Percentiles rank a stretch among this genome's conserved stretches.
Conservation (phyloP, 2,329 filamentous ascomycete genomes). For the Bertia moriformis region DNA sequence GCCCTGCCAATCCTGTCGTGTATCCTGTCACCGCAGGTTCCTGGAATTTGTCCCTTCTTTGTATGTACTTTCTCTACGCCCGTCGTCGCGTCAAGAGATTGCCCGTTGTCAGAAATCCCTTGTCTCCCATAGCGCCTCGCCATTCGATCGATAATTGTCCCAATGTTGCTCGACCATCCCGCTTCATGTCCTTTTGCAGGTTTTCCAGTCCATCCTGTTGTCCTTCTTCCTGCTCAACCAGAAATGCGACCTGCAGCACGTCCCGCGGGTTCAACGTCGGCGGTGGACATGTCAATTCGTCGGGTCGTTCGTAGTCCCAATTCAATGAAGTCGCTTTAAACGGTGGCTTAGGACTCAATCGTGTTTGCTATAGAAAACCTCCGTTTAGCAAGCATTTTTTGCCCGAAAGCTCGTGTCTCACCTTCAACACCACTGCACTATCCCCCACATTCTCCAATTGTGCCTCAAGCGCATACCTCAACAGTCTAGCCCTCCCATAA, state of each 20-base stretch:
- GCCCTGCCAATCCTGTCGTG: too few species aligned
- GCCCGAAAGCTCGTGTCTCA: neutral
- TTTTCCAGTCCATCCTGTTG: constrained; percentile 22
- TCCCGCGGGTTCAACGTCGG: constrained; percentile 44
- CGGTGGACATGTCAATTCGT: constrained; percentile 6
- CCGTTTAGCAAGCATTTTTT: neutral
- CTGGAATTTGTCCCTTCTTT: too few species aligned
- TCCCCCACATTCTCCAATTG: constrained; percentile 56
- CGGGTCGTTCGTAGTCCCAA: constrained; percentile 27
- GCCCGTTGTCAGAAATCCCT: constrained; percentile 47
- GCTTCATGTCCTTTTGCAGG: constrained; percentile 22
- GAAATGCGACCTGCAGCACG: constrained; percentile 49
- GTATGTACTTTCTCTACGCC: too few species aligned
- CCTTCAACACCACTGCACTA: constrained; percentile 38
- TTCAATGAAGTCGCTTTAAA: constrained; percentile 38
- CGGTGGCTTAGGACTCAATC: constrained; percentile 30
- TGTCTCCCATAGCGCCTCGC: constrained; percentile 46
- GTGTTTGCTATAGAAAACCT: constrained; percentile 22
- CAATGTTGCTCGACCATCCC: constrained; percentile 30
- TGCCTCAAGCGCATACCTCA: constrained; percentile 44
- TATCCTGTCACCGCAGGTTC: too few species aligned
- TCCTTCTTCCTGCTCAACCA: constrained; percentile 35
- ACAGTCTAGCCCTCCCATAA: constrained; percentile 22
- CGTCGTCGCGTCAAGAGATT: constrained; percentile 23
- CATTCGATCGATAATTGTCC: constrained; percentile 50